Evolutionary conservation across 352 stramenopile genomes (phyloP), one percentile per base, ranked within the genome.

Genomic region (Pythium oligandrum): DNA sequence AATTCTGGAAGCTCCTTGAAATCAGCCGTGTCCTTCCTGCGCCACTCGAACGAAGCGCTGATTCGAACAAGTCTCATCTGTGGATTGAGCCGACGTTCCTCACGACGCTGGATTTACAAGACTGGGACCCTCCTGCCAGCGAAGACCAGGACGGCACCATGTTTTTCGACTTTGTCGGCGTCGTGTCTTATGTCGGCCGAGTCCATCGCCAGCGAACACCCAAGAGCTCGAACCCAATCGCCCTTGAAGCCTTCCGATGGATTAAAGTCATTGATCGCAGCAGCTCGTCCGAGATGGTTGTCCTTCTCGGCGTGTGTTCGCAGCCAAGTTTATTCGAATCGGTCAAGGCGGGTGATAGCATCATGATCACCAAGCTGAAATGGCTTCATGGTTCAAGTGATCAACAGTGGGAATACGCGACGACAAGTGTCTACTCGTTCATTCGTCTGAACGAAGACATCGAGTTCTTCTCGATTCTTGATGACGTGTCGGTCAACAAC

Each of bases 141-240:
- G 43, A 63, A 1, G 52, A 58, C 2, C n/a, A 50, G 0, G 52
- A 68, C 2, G 38, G 38, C 12, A 45, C 34, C 0, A 68, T 73
- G 40, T 78, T 73, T 46, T 90, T 90, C 31, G 79, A 90, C 48
- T 81, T 86, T 38, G 73, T 87, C 10, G 79, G 79, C 2, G 70
- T 90, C 0, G 47, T 88, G 8, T 78, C 75, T 2, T 75, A 68
- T 55, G 75, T 84, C 8, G 70, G 73, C 1, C 68, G 65, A 26
- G 65, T 83, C 30, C 74, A 63, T 36, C 66, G 70, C 11, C 38
- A 46, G 1, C 65, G 73, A 30, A 70, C 8, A 42, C 6, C 17
- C 30, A 31, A 17, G 44, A 5, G 26, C 37, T 11, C 35, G 11
- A 3, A 48, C 32, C 26, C n/a, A 46, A 17, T 43, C 48, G 4